Evolutionary conservation across 768 basidiomycete genomes (phyloP).

Genomic region (Lactarius sanguifluus): DNA sequence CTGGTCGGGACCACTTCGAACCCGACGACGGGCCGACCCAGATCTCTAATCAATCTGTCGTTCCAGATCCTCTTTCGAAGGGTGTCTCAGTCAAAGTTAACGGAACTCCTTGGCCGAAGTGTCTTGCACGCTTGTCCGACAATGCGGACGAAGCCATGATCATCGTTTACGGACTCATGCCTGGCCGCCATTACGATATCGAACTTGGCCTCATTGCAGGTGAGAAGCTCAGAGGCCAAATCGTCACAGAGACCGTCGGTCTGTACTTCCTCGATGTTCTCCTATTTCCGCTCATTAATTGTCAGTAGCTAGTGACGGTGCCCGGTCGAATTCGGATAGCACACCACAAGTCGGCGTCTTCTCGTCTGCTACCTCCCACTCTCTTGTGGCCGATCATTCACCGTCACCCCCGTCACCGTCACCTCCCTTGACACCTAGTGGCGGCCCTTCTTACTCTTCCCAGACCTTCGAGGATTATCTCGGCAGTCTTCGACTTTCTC

Average conservation of each 20-base stretch:
- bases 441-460: conserved; percentile 34
- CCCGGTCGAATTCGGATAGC: conserved; percentile 15
- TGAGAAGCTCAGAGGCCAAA: conserved; percentile 55
- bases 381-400: conserved; percentile 22
- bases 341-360: conserved; percentile 18
- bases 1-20: conserved; percentile 37
- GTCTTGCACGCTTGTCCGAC: conserved; percentile 78
- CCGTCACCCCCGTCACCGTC: conserved; percentile 30
- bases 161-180: conserved; percentile 86
- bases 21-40: conserved; percentile 35
- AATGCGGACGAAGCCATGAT: conserved; percentile 85
- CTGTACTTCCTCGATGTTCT: conserved; percentile 26
- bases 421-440: conserved; percentile 22
- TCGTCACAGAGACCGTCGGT: conserved; percentile 60
- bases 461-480: conserved; percentile 68
- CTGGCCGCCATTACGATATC: conserved; percentile 88
- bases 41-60: conserved; percentile 38
- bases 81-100: conserved; percentile 82
- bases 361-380: not conserved
- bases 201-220: conserved; percentile 73
- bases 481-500: conserved; percentile 61
- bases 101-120: conserved; percentile 72
- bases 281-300: not conserved
- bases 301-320: conserved; percentile 8
- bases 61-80: conserved; percentile 67